These are phyloP conservation scores for Scedosporium minutisporum DNA, from an alignment of 2,329 filamentous ascomycete genomes.

Conservation along the genomic window DNA sequence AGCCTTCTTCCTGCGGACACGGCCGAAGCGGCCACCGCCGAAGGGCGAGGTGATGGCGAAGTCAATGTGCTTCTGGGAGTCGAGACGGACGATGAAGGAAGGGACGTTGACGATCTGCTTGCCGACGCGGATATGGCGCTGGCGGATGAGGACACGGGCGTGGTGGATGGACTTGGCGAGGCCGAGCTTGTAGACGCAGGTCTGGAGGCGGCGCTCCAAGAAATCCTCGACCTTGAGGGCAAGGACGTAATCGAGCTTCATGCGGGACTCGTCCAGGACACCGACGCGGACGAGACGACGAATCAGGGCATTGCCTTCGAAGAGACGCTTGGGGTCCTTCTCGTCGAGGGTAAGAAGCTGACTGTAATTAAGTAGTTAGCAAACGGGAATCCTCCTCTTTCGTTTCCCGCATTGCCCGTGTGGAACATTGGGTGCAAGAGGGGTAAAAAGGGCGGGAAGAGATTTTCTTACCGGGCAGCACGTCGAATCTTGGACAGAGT, in stretches of 20 bases:
- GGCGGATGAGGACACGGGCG: constrained; percentile 98
- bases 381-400: not conserved
- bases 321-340: constrained; percentile 99
- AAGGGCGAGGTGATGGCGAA: constrained; percentile 96
- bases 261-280: constrained; percentile 99
- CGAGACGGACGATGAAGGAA: constrained; percentile 98
- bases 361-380: constrained; percentile 41
- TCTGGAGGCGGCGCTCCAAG: constrained; percentile 99
- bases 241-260: constrained; percentile 99
- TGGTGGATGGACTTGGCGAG: constrained; percentile 99
- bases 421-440: not conserved
- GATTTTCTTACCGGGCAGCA: constrained; percentile 78
- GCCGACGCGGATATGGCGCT: constrained; percentile 99
- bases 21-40: constrained; percentile 91
- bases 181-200: constrained; percentile 99
- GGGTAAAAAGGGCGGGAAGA: not conserved
- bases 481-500: constrained; percentile 99
- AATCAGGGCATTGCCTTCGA: constrained; percentile 99
- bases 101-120: constrained; percentile 99
- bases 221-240: constrained; percentile 99
- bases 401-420: too few species aligned
- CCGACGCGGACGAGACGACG: constrained; percentile 98
- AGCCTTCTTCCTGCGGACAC: constrained; percentile 99
- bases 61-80: constrained; percentile 99
- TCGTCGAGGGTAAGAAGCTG: constrained; percentile 99